Evolutionary conservation across 2,329 filamentous ascomycete species (phyloP).

Genomic region (Nemania serpens): DNA sequence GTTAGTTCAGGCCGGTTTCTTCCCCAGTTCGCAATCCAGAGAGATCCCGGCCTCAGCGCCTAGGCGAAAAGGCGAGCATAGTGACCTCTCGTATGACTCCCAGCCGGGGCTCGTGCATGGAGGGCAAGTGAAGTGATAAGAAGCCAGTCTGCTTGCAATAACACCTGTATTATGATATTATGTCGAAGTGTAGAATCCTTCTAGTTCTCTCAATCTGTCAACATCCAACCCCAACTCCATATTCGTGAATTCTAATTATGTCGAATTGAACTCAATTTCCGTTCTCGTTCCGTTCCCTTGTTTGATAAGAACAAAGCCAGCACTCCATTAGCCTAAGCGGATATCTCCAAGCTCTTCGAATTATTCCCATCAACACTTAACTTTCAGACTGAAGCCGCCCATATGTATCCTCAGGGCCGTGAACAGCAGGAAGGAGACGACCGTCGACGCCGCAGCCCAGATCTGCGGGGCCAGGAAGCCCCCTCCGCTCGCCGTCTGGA

Average conservation of each 20-base stretch:
- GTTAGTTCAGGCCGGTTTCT: no score
- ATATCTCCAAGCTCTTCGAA: no score
- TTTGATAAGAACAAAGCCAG: no score
- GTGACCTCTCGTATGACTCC: no score
- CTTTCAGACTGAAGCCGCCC: constrained; percentile 30
- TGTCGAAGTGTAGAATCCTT: background rate
- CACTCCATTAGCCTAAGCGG: no score
- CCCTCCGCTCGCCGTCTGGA: constrained; percentile 37
- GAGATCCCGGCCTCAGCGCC: no score
- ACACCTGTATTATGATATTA: background rate
- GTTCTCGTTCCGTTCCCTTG: no score
- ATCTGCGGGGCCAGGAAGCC: constrained; percentile 39
- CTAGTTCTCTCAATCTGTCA: background rate
- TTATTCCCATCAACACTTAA: constrained; percentile 28
- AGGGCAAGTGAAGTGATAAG: no score
- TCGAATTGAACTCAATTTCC: background rate
- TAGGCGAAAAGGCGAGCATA: no score
- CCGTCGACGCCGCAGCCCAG: constrained; percentile 43
- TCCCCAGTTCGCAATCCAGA: no score
- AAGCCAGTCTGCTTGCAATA: background rate
- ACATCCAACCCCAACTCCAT: background rate
- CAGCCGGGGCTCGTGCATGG: no score
- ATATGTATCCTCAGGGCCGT: constrained; percentile 30
- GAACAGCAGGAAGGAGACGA: constrained; percentile 37
- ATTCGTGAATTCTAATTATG: background rate